Percentiles rank a stretch among this genome's conserved stretches.
phyloP scores from a whole-genome alignment of 2,329 filamentous ascomycete species.

The Xylaria sp. region DNA sequence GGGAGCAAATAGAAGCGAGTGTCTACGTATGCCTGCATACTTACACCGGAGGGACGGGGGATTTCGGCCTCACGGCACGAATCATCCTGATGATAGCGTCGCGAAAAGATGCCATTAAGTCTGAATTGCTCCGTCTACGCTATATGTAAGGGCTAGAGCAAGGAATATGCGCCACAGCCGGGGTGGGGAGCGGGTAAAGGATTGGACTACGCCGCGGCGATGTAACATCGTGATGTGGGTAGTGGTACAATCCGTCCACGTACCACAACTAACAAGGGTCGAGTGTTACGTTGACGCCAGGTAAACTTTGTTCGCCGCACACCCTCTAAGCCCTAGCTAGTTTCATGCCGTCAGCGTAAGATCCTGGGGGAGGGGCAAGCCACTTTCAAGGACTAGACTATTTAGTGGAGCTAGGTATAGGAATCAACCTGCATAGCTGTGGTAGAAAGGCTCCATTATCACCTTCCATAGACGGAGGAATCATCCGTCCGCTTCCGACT shows the following conservation, averaged over 20 bases:
- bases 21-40: background rate
- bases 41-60: background rate
- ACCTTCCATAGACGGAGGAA: background rate
- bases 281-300: background rate
- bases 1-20: background rate
- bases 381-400: background rate
- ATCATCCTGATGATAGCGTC: background rate
- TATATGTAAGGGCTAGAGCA: background rate
- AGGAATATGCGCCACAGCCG: background rate
- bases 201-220: no score
- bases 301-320: background rate
- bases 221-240: background rate
- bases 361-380: background rate
- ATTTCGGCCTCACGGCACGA: background rate
- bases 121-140: background rate
- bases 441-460: background rate
- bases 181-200: no score
- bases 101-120: background rate
- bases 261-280: background rate
- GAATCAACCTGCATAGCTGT: background rate
- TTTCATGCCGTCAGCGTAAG: background rate
- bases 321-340: background rate
- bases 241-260: background rate
- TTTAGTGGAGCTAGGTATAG: background rate
- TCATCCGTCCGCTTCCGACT: background rate